Evolutionary conservation across 2,329 filamentous ascomycete genomes (phyloP).

Genomic region (Emmonsiellopsis sp.): DNA sequence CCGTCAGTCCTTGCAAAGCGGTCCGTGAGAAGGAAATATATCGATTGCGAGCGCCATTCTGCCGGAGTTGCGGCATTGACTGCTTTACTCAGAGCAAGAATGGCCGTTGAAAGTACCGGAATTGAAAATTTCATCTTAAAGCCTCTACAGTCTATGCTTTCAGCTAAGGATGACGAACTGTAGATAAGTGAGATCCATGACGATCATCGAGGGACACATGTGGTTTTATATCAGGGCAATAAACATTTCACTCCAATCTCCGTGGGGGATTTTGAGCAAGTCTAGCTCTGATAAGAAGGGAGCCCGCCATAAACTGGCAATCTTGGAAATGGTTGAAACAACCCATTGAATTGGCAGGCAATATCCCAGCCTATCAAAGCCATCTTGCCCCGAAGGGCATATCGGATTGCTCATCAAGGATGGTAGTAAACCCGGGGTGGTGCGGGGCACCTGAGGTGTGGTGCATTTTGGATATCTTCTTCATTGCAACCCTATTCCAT

Average conservation of each 20-base stretch:
- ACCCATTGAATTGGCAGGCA: too few relatives aligned
- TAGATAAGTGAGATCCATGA: background rate
- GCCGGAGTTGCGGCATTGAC: constrained; percentile 16
- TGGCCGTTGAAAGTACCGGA: background rate
- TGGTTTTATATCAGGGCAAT: background rate
- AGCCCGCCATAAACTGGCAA: too few relatives aligned
- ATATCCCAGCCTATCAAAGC: too few relatives aligned
- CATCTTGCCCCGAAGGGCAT: background rate
- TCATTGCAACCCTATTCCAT: background rate
- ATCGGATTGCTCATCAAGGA: background rate
- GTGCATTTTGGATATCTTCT: too few relatives aligned
- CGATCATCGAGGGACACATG: background rate
- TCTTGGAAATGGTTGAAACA: too few relatives aligned
- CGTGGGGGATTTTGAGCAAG: background rate
- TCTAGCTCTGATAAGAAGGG: background rate
- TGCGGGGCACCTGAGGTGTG: background rate
- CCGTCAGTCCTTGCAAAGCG: constrained; percentile 34
- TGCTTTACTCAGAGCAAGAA: background rate
- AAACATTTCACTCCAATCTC: background rate
- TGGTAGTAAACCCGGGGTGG: background rate
- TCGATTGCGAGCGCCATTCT: constrained; percentile 33
- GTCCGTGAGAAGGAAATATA: constrained; percentile 41
- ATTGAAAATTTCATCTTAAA: background rate
- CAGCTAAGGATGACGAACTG: too few relatives aligned
- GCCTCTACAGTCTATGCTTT: background rate